A percentile compares a stretch with the other conserved stretches of the same genome.
phyloP scores from a whole-genome alignment of 1,284 basidiomycete genomes.

The Papiliotrema flavescens region DNA sequence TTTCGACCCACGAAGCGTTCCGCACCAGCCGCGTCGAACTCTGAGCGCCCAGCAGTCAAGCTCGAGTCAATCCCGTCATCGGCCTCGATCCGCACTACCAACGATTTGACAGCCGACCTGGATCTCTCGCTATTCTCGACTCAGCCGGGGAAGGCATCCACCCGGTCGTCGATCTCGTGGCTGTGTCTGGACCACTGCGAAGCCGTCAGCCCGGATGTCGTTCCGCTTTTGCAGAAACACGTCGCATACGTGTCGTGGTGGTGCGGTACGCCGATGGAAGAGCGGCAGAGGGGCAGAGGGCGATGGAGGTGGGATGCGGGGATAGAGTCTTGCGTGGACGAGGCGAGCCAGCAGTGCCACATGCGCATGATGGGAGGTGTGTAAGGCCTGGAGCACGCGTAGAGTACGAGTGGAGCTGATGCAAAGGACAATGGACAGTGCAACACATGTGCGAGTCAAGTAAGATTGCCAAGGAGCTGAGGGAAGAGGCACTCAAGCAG shows the following conservation, averaged over 20 bases:
- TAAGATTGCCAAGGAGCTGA: too few species aligned
- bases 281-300: slow-evolving; percentile 30
- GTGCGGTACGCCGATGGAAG: slow-evolving; percentile 12
- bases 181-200: slow-evolving; percentile 37
- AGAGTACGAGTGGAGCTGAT: background rate
- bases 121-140: background rate
- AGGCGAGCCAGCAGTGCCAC: slow-evolving; percentile 1
- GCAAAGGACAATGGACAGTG: background rate
- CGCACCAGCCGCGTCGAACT: background rate
- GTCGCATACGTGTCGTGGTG: slow-evolving; percentile 25
- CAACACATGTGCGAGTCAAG: background rate
- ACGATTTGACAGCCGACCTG: background rate
- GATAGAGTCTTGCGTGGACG: slow-evolving; percentile 1
- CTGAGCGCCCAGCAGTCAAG: background rate
- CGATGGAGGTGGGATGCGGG: slow-evolving; percentile 29
- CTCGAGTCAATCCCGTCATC: background rate
- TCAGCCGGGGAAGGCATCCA: background rate
- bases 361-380: slow-evolving; percentile 8
- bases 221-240: slow-evolving; percentile 13
- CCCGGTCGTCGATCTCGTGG: slow-evolving; percentile 22
- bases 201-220: slow-evolving; percentile 16
- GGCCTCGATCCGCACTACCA: background rate
- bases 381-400: background rate
- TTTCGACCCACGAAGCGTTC: background rate
- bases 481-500: too few species aligned